These are phyloP conservation scores for Cajanus cajan DNA, from an alignment of 306 rosid genomes.

Conservation along the genomic window DNA sequence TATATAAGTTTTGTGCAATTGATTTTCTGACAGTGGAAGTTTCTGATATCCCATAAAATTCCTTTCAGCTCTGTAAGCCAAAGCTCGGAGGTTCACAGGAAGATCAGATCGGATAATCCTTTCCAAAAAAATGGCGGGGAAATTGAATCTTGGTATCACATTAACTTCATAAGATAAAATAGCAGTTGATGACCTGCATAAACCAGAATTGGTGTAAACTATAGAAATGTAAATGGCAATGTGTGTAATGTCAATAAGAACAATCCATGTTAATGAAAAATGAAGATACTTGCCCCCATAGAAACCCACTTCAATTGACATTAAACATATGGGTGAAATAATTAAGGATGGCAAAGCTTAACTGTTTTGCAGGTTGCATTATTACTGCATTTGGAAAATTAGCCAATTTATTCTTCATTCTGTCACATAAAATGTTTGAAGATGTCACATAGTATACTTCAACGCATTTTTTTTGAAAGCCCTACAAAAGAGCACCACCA, in stretches of 20 bases:
- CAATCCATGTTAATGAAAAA: not conserved
- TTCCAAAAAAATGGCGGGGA: conserved; percentile 92
- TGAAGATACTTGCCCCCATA: not conserved
- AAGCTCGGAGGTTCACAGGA: conserved; percentile 87
- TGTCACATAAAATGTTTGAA: not conserved
- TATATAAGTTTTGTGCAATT: conserved; percentile 26
- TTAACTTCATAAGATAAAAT: conserved; percentile 77
- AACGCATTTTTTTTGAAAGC: not conserved
- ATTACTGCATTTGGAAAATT: not conserved
- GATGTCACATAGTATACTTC: not conserved
- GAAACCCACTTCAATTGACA: not conserved
- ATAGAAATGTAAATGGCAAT: not conserved
- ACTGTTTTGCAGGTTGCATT: not conserved
- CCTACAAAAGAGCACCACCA: not conserved
- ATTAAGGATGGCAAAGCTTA: conserved; percentile 14
- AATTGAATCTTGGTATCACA: conserved; percentile 90
- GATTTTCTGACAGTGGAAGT: conserved; percentile 34
- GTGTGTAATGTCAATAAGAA: conserved; percentile 1
- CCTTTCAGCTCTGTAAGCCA: conserved; percentile 82
- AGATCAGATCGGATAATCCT: conserved; percentile 92
- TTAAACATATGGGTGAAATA: not conserved
- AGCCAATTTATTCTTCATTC: not conserved
- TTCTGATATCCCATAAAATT: conserved; percentile 44
- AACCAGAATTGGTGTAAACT: conserved; percentile 20
- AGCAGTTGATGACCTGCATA: conserved; percentile 70